These are phyloP conservation scores for Phytophthora palmivora DNA, from an alignment of 352 stramenopile genomes.

Conservation along the genomic window DNA sequence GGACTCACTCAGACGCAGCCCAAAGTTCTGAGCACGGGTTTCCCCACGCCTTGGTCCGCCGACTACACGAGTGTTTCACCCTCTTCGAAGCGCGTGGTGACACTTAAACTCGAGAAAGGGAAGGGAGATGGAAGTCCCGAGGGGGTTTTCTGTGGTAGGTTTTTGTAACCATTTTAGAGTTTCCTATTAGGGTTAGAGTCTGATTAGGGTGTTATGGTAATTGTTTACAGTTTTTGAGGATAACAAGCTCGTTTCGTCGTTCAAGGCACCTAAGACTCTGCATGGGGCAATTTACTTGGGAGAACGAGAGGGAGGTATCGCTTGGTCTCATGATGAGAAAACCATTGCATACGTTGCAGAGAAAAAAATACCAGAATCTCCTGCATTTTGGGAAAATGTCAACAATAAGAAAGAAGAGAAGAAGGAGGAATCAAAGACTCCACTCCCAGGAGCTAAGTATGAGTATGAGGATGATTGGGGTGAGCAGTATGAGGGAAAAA, in stretches of 20 bases:
- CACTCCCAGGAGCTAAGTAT: slow-evolving; percentile 63
- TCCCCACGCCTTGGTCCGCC: slow-evolving; percentile 49
- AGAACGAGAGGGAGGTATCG: slow-evolving; percentile 73
- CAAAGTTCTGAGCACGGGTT: slow-evolving; percentile 38
- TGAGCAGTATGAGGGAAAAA: slow-evolving; percentile 85
- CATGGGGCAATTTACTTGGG: slow-evolving; percentile 76
- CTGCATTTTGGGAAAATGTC: slow-evolving; percentile 64
- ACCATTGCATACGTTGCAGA: slow-evolving; percentile 81
- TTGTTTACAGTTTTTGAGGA: slow-evolving; percentile 46
- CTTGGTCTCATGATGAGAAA: slow-evolving; percentile 80
- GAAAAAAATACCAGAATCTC: slow-evolving; percentile 56
- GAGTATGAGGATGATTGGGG: slow-evolving; percentile 84
- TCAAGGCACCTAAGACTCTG: slow-evolving; percentile 73
- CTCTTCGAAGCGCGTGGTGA: slow-evolving; percentile 56
- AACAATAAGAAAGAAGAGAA: slow-evolving; percentile 50
- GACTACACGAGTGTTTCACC: slow-evolving; percentile 65
- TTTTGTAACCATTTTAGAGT: not conserved
- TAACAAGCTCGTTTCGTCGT: slow-evolving; percentile 49
- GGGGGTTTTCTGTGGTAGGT: slow-evolving; percentile 54
- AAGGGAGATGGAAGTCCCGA: slow-evolving; percentile 44
- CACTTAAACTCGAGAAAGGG: slow-evolving; percentile 62
- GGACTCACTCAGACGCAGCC: slow-evolving; percentile 23
- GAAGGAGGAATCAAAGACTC: slow-evolving; percentile 13
- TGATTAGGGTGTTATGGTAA: not conserved
- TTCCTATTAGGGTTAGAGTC: not conserved